Conservation (phyloP, 257 asterid genomes). For the Anisodus acutangulus region DNA sequence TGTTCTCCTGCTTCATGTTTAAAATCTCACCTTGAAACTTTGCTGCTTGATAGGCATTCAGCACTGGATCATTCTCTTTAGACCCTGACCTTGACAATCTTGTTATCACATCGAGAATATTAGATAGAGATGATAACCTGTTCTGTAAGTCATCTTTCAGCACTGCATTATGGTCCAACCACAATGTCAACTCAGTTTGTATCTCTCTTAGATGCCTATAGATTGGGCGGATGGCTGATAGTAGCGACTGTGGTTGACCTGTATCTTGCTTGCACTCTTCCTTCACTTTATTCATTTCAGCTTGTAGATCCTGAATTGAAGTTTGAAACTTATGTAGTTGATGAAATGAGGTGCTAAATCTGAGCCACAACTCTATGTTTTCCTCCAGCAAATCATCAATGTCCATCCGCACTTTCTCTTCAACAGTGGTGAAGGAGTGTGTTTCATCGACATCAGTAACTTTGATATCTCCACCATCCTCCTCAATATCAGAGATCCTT, state of each 20-base stretch:
- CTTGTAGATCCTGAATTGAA: conserved; percentile 41
- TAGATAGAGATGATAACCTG: conserved; percentile 47
- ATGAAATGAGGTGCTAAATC: conserved; percentile 49
- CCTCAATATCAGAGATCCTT: conserved; percentile 37
- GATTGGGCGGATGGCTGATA: conserved; percentile 52
- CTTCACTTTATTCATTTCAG: conserved; percentile 41
- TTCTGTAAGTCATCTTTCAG: conserved; percentile 50
- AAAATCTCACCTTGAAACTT: conserved; percentile 58
- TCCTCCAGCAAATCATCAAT: conserved; percentile 55
- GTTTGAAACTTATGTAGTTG: conserved; percentile 48
- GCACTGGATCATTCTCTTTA: conserved; percentile 36
- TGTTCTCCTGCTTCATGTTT: conserved; percentile 55
- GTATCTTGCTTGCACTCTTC: conserved; percentile 35
- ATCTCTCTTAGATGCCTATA: conserved; percentile 54
- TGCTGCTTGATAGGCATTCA: conserved; percentile 52
- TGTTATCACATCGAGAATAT: conserved; percentile 47
- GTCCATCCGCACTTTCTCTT: conserved; percentile 55
- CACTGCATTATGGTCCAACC: conserved; percentile 48
- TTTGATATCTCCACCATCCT: conserved; percentile 34
- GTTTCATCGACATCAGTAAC: conserved; percentile 31
- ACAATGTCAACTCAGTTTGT: conserved; percentile 49
- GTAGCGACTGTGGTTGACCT: conserved; percentile 23
- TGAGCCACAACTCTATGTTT: conserved; percentile 58
- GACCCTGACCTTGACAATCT: conserved; percentile 36
- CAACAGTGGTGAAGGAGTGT: conserved; percentile 39